Percentiles rank a stretch among this genome's conserved stretches.
phyloP scores from a whole-genome alignment of 192 early-diverging fungal species.

The Hyaloraphidium curvatum region DNA sequence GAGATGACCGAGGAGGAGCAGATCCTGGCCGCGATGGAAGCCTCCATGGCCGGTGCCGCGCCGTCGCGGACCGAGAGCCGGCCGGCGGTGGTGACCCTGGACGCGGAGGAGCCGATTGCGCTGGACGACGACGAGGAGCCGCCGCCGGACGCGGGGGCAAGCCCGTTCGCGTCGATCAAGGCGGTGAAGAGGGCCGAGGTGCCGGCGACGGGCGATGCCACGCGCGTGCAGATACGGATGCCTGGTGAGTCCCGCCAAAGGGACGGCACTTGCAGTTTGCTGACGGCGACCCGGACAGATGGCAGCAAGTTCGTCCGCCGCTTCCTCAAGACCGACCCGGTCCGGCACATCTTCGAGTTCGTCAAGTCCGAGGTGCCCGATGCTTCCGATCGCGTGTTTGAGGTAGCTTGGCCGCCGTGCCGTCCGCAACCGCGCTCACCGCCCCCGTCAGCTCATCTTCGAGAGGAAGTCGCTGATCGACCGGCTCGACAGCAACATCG shows the following conservation, averaged over 20 bases:
- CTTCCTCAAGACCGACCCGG: slow-evolving; percentile 52
- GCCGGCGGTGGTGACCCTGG: slow-evolving; percentile 1
- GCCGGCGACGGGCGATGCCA: slow-evolving; percentile 20
- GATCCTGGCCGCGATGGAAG: slow-evolving; percentile 59
- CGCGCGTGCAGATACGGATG: slow-evolving; percentile 65
- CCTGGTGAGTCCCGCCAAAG: slow-evolving; percentile 18
- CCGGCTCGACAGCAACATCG: too few species aligned
- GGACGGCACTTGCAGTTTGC: not conserved
- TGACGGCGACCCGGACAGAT: slow-evolving; percentile 16
- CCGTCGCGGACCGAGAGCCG: slow-evolving; percentile 13
- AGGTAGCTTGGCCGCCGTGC: slow-evolving; percentile 24
- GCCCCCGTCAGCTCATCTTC: too few species aligned
- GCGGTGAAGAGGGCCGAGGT: slow-evolving; percentile 25
- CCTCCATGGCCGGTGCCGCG: slow-evolving; percentile 27
- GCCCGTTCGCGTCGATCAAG: slow-evolving; percentile 22
- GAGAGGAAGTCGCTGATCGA: too few species aligned
- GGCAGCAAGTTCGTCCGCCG: slow-evolving; percentile 55
- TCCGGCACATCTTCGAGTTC: slow-evolving; percentile 61
- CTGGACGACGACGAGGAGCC: not conserved
- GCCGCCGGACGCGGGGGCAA: not conserved
- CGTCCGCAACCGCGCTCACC: too few species aligned
- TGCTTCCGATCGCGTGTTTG: slow-evolving; percentile 39
- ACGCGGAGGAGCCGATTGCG: not conserved
- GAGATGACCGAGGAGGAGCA: slow-evolving; percentile 84
- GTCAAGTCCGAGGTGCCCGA: slow-evolving; percentile 54